Evolutionary conservation across 192 early-diverging fungal species (phyloP).

Genomic region (Coemansia erecta): DNA sequence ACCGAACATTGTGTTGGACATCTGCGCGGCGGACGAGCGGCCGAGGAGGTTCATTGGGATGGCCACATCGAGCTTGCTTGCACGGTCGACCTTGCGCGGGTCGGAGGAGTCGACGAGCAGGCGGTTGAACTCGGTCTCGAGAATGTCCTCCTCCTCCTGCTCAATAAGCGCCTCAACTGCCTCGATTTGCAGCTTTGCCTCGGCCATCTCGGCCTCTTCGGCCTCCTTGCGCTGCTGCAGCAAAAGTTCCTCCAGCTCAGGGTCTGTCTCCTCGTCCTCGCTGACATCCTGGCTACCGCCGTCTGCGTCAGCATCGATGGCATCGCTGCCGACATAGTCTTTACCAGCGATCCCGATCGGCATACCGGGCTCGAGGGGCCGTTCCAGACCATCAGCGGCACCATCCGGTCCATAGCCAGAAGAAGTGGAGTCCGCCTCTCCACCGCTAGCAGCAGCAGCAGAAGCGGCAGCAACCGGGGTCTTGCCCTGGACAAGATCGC

Average conservation of each 20-base stretch:
- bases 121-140: slow-evolving; percentile 86
- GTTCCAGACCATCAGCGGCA: no score
- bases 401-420: no score
- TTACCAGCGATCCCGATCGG: slow-evolving; percentile 4
- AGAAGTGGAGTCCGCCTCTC: slow-evolving; percentile 19
- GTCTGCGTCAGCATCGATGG: background rate
- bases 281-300: background rate
- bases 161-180: slow-evolving; percentile 72
- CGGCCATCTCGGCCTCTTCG: slow-evolving; percentile 54
- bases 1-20: background rate
- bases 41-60: slow-evolving; percentile 75
- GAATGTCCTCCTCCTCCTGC: slow-evolving; percentile 78
- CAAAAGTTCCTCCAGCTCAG: slow-evolving; percentile 6
- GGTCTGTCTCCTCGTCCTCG: slow-evolving; percentile 1
- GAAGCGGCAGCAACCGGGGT: slow-evolving; percentile 43
- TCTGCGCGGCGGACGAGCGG: slow-evolving; percentile 12
- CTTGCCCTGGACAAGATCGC: slow-evolving; percentile 58
- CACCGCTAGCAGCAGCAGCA: slow-evolving; percentile 1
- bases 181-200: slow-evolving; percentile 52
- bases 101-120: slow-evolving; percentile 93
- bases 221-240: slow-evolving; percentile 22
- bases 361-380: no score
- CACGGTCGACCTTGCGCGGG: slow-evolving; percentile 62
- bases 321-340: slow-evolving; percentile 21
- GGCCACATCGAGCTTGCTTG: slow-evolving; percentile 76